Base-by-base conservation (phyloP, 1,284 basidiomycete genomes). In the Microbotryum intermedium region DNA sequence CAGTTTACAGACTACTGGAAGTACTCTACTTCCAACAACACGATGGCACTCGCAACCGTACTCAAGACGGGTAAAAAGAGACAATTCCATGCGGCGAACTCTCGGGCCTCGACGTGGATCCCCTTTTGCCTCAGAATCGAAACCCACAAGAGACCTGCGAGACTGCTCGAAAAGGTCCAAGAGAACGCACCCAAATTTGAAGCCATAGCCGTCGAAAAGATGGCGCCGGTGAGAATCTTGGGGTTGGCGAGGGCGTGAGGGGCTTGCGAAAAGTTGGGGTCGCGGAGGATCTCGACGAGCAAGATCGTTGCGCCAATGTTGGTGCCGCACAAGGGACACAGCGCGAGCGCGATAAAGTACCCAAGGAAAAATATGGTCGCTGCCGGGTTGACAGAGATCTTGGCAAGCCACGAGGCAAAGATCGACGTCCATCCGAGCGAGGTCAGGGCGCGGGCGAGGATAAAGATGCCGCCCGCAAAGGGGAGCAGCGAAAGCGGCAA, bases 401-500 rank as follows among this genome's bases (percentile, higher is more conserved):
- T 16, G 76, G 79, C 26, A 77, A 84, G 56, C 85, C 91, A 94
- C 6, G 71, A 70, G 0, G 85, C 85, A 73, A 95, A 93, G 21
- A 95, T 80, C 28, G 83, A 79, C 28, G 97, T 90, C 90, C 94
- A 97, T n/a, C 91, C 91, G 56, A 87, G 84, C 60, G 85, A 80
- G 6, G 84, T 81, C 9, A 97, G 79, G 0, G 82, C 87, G 72
- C 94, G 87, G 57, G 95, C 90, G 51, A 97, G 83, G 69, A 97
- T 90, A 77, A 97, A 97, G 78, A 95, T 91, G 6, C 87, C 85
- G 73, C 97, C 91, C 0, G 92, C 89, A 71, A 97, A 97, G 0
- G 91, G 91, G 11, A 97, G 78, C 8, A 97, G 82, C 11, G 83
- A 81, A 61, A 90, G 81, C 0, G 90, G 90, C 0, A 93, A 79